Evolutionary conservation across 2,329 filamentous ascomycete genomes (phyloP).

Genomic region (Colletotrichum costaricense): DNA sequence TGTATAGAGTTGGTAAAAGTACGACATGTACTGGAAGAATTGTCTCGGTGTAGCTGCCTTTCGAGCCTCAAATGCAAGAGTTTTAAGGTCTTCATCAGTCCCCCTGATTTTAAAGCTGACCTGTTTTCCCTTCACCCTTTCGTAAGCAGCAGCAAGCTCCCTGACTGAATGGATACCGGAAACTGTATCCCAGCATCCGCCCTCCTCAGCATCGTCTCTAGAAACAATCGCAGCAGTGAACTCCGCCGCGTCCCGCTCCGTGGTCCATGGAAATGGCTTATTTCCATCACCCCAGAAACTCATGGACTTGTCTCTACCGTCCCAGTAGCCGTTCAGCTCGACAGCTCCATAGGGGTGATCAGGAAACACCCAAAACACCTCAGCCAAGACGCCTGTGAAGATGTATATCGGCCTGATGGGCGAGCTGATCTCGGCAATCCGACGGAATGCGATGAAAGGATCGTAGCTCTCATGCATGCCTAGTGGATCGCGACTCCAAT

Average conservation of each 20-base stretch:
- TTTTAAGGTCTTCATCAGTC: background rate
- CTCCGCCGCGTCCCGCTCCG: background rate
- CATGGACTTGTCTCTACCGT: background rate
- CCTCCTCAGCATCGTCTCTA: background rate
- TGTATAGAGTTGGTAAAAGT: slow-evolving; percentile 15
- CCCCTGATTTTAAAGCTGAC: background rate
- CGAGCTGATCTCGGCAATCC: slow-evolving; percentile 40
- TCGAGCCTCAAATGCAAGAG: background rate
- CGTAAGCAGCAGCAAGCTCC: background rate
- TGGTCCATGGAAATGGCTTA: background rate
- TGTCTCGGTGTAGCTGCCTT: background rate
- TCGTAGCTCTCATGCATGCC: slow-evolving; percentile 47
- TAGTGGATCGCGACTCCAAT: slow-evolving; percentile 43
- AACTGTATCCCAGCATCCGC: background rate
- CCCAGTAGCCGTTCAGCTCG: background rate
- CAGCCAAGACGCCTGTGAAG: slow-evolving; percentile 43
- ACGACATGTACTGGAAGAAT: slow-evolving; percentile 2
- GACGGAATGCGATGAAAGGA: slow-evolving; percentile 42
- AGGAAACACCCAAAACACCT: slow-evolving; percentile 38
- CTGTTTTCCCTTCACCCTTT: background rate
- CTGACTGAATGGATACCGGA: background rate
- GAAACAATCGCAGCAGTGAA: background rate
- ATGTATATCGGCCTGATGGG: slow-evolving; percentile 43
- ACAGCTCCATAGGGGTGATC: background rate
- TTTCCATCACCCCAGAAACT: background rate